These are phyloP conservation scores for Ustanciosporium gigantosporum DNA, from an alignment of 1,284 basidiomycete species.

Conservation along the genomic window DNA sequence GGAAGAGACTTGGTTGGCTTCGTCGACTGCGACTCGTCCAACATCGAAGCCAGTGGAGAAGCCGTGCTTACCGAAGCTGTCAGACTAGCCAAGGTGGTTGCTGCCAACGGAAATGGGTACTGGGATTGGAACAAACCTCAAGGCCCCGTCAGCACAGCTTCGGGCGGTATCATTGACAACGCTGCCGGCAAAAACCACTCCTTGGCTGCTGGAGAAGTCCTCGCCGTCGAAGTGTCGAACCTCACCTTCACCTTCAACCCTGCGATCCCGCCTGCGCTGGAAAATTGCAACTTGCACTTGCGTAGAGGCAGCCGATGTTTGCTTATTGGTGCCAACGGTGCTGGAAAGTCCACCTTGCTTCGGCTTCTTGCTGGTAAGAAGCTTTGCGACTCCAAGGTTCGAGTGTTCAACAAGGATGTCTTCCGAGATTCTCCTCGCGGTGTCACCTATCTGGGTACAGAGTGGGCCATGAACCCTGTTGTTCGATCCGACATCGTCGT, in stretches of 20 bases:
- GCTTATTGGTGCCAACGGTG: conserved; percentile 65
- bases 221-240: conserved; percentile 52
- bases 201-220: conserved; percentile 16
- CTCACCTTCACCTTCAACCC: conserved; percentile 51
- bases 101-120: conserved; percentile 40
- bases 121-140: conserved; percentile 52
- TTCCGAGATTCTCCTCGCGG: conserved; percentile 54
- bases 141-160: conserved; percentile 13
- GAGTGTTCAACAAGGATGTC: conserved; percentile 57
- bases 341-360: conserved; percentile 92
- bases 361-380: conserved; percentile 89
- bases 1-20: conserved; percentile 41
- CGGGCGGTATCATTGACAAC: conserved; percentile 24
- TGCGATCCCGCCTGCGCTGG: conserved; percentile 42
- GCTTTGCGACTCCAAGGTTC: conserved; percentile 47
- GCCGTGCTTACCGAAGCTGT: conserved; percentile 46
- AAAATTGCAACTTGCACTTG: conserved; percentile 49
- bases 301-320: conserved; percentile 52
- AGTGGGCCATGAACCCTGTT: conserved; percentile 91
- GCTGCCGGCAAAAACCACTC: conserved; percentile 15
- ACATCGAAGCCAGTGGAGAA: conserved; percentile 67
- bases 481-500: conserved; percentile 68
- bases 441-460: conserved; percentile 76
- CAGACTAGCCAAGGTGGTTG: conserved; percentile 24
- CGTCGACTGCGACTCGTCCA: conserved; percentile 70